Evolutionary conservation across 2,329 filamentous ascomycete genomes (phyloP).

Genomic region (Didymella keratinophila): DNA sequence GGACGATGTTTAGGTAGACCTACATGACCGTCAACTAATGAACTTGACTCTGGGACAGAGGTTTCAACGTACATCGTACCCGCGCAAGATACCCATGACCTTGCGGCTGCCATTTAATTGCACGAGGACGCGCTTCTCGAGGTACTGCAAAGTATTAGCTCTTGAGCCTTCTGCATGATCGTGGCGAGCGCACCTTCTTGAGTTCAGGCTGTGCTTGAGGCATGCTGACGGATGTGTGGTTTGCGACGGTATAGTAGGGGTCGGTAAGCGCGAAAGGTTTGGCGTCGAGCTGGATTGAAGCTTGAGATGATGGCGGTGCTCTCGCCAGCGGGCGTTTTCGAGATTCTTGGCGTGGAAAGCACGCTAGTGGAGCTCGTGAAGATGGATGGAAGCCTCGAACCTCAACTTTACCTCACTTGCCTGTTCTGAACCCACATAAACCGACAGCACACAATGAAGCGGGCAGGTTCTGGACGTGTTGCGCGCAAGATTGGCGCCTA

Average conservation of each 20-base stretch:
- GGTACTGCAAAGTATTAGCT: conserved; percentile 71
- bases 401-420: background rate
- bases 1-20: conserved; percentile 98
- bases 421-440: background rate
- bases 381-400: conserved; percentile 16
- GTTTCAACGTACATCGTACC: conserved; percentile 82
- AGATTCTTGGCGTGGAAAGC: conserved; percentile 25
- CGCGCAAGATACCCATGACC: conserved; percentile 90
- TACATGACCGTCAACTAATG: conserved; percentile 50
- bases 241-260: conserved; percentile 4
- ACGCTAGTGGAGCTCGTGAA: conserved; percentile 20
- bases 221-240: conserved; percentile 67
- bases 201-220: conserved; percentile 98
- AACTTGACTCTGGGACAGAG: background rate
- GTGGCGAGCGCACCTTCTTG: conserved; percentile 76
- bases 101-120: conserved; percentile 98
- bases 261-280: background rate
- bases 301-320: conserved; percentile 3
- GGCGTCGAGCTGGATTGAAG: conserved; percentile 5
- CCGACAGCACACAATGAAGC: conserved; percentile 58
- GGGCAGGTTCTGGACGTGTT: conserved; percentile 68
- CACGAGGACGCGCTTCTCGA: conserved; percentile 98
- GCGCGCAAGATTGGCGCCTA: conserved; percentile 80
- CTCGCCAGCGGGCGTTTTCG: conserved; percentile 26
- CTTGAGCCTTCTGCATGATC: background rate